Conservation (phyloP, 768 basidiomycete species). For the Scleroderma bovista region DNA sequence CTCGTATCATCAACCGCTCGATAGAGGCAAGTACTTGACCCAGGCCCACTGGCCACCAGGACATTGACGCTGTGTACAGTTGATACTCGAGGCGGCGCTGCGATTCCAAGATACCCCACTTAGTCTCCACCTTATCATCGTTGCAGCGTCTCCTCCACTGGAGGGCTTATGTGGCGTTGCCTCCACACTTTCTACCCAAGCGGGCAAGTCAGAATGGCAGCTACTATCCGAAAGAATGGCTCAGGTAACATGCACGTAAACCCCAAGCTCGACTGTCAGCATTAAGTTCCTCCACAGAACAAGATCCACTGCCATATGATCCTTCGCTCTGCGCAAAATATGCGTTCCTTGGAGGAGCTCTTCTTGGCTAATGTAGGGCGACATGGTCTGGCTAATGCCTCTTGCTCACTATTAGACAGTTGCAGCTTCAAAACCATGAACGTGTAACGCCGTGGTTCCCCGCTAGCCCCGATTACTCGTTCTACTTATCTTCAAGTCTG, state of each 20-base stretch:
- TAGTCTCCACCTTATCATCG: conserved; percentile 47
- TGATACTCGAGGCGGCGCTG: conserved; percentile 25
- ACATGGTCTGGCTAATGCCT: not conserved
- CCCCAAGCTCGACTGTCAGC: conserved; percentile 1
- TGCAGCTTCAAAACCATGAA: conserved; percentile 20
- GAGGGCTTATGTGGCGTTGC: conserved; percentile 24
- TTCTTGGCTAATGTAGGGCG: conserved; percentile 41
- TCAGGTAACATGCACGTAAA: conserved; percentile 32
- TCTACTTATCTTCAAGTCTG: conserved; percentile 41
- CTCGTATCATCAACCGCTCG: conserved; percentile 36
- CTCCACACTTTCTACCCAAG: conserved; percentile 21
- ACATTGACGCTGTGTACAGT: conserved; percentile 7
- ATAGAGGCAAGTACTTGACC: conserved; percentile 36
- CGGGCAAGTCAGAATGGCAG: conserved; percentile 35
- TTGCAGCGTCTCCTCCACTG: conserved; percentile 45
- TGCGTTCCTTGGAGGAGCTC: conserved; percentile 42
- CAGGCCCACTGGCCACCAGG: not conserved
- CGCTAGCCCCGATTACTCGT: conserved; percentile 30
- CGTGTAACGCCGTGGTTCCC: conserved; percentile 36
- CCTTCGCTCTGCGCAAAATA: conserved; percentile 40
- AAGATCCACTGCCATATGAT: conserved; percentile 57
- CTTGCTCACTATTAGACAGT: conserved; percentile 10
- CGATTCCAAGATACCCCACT: conserved; percentile 28
- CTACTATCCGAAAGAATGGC: conserved; percentile 39
- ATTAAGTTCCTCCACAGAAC: conserved; percentile 34